Evolutionary conservation across 2,329 filamentous ascomycete species (phyloP), one percentile per base, ranked within the genome.

Genomic region (Pseudocercospora fijiensis): DNA sequence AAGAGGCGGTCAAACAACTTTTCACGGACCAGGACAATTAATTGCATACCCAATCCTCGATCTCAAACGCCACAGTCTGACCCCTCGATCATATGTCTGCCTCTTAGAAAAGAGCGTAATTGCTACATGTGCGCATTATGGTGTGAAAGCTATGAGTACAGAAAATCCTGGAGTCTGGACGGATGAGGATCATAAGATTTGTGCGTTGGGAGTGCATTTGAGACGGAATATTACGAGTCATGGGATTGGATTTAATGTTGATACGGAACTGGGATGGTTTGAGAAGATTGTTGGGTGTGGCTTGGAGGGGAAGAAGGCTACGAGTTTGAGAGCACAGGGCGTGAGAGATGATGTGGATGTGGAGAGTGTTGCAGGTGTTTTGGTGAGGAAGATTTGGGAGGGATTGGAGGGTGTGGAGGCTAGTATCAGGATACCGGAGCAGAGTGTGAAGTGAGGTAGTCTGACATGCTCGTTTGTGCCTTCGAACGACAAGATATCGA

Each of bases 21-120:
- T 96, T 80, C 95, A 99, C 76, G 95, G 94, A 0, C 95, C 94
- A 0, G 94, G 94, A 0, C 95, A 99, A 76, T 79, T 96, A 56
- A 90, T 97, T 37, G 86, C 93, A n/a, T 99, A 96, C 81, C 92
- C 94, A 2, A 86, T 97, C 57, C 76, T 96, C n/a, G 92, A 96
- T 76, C 83, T 98, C 62, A 86, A 86, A 60, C 82, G 85, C 10
- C 85, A 92, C 68, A 78, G 80, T 0, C 80, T 95, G 20, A 88
- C 85, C 4, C 89, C 95, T 11, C 82, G 91, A 18, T 86, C 85
- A 65, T 96, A 96, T 78, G 89, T 96, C 5, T 84, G 86, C 37
- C 77, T 92, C 30, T 83, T 99, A 1, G 93, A 99, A 76, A 83
- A 87, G 65, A 87, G 86, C 0, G 88, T 96, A 0, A 89, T 92